Evolutionary conservation across 2,329 filamentous ascomycete genomes (phyloP), one percentile per base, ranked within the genome.

Genomic region (Coniochaeta sp.): DNA sequence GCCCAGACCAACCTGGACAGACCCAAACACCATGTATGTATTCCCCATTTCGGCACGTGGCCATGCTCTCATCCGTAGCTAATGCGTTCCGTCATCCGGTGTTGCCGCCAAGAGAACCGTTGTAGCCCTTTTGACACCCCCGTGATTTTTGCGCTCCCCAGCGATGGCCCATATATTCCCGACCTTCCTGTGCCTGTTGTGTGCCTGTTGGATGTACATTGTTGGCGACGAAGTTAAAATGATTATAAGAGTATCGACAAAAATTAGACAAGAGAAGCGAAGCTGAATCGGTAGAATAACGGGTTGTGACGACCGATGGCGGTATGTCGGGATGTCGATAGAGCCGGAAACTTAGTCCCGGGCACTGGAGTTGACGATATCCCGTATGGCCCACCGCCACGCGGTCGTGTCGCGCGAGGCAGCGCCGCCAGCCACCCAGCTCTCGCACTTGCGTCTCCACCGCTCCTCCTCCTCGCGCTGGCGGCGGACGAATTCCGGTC

Each of bases 381-480:
- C 83, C 61, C 85, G 79, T 61, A 88, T 89, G 56, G 86, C 86
- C 92, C 91, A 96, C 73, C 89, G 84, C 91, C 89, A 92, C 58
- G 82, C 79, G 64, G 82, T 82, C 66, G 81, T 79, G 63, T 85
- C 79, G 61, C 81, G 76, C 34, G 77, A 28, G 19, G 26, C 74
- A 57, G 82, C 80, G 64, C 81, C 76, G 58, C 82, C 60, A 56
- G 47, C 82, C 64, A 93, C 84, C 95, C 95, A 99, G 68, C 85
- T 87, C 71, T 90, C 88, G 66, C 93, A 93, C 75, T 93, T 93
- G 72, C 88, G 87, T 66, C 89, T 83, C 95, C 95, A 99, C 62
- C 90, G 83, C 55, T 91, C 88, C 75, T 99, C 95, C 75, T 99
- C 95, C 69, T 93, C 91, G 62, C 90, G 84, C 71, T 98, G 93